These are phyloP conservation scores for Cryomyces minteri DNA, from an alignment of 495 filamentous ascomycete genomes.

Conservation along the genomic window DNA sequence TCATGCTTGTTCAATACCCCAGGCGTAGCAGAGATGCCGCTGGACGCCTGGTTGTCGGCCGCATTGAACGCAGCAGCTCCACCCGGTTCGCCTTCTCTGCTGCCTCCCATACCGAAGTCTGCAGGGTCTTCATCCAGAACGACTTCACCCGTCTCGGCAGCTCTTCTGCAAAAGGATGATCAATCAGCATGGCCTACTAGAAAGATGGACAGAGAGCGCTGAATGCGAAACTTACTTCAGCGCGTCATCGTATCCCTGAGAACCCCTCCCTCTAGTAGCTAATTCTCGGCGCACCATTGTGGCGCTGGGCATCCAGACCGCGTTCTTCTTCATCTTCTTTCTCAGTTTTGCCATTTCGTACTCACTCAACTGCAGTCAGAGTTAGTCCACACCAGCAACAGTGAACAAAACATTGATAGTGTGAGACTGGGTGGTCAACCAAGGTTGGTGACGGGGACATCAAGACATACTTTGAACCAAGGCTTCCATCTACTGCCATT, in stretches of 20 bases:
- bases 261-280: conserved; percentile 53
- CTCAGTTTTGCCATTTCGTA: conserved; percentile 82
- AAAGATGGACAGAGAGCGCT: too few relatives aligned
- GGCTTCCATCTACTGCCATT: conserved; percentile 61
- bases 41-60: background rate
- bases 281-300: conserved; percentile 93
- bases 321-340: conserved; percentile 99
- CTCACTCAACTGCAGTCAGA: conserved; percentile 37
- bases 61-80: too few relatives aligned
- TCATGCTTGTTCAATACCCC: conserved; percentile 1
- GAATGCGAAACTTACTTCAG: too few relatives aligned
- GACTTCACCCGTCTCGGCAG: conserved; percentile 46
- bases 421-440: too few relatives aligned
- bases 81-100: background rate
- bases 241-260: conserved; percentile 41
- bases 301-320: conserved; percentile 83
- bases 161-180: conserved; percentile 1
- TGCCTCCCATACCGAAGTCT: background rate
- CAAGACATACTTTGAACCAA: conserved; percentile 43
- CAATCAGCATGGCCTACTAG: background rate
- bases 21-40: background rate
- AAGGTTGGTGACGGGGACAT: too few relatives aligned
- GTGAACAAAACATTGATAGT: too few relatives aligned
- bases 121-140: conserved; percentile 29
- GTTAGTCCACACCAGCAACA: too few relatives aligned